Base-by-base conservation (phyloP, 352 stramenopile species). In the Phytophthora nicotianae region DNA sequence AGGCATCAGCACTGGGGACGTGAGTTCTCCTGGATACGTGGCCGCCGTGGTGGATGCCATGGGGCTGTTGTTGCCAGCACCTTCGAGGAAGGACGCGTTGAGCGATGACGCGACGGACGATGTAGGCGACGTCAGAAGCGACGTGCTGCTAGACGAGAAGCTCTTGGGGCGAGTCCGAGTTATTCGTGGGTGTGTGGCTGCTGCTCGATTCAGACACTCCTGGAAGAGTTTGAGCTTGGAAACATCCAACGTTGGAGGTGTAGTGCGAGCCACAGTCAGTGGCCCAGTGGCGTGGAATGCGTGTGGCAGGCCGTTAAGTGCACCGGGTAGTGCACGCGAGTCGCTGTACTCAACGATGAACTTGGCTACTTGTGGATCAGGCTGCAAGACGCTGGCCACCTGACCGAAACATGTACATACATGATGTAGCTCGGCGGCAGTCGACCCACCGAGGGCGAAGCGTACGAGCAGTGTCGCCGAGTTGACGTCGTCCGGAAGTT, bases 301-400 rank as follows among this genome's bases (percentile, higher is more conserved):
- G 2, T 51, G 55, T 4, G 63, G 43, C 2, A 95, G 56, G 4
- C 70, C 66, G 14, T 50, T 69, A 5, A 95, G 64, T 1, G 80
- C 85, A 3, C 42, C 57, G 0, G 63, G 46, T 2, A 95, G 62
- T 11, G 75, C 79, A 0, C 87, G 79, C 0, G 74, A 70, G 53
- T 95, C 87, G 53, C 89, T 87, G 59, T 83, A 92, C 62, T 95
- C 84, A 26, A 95, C 73, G 5, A 91, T 73, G 57, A 77, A 93
- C 56, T 76, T 80, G 55, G 58, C 67, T 10, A 67, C 45, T 29
- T 71, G 63, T 19, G 57, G 35, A 17, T 89, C 74, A 37, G 76
- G 68, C 60, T 87, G 83, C 43, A 90, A 57, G n/a, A 93, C 74
- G 50, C 78, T 90, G 7, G 83, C 81, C 33, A 95, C 78, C 60